Percentiles rank a stretch among this genome's conserved stretches.
phyloP scores from a whole-genome alignment of 1,284 basidiomycete genomes.

The Spongiforma sp. region DNA sequence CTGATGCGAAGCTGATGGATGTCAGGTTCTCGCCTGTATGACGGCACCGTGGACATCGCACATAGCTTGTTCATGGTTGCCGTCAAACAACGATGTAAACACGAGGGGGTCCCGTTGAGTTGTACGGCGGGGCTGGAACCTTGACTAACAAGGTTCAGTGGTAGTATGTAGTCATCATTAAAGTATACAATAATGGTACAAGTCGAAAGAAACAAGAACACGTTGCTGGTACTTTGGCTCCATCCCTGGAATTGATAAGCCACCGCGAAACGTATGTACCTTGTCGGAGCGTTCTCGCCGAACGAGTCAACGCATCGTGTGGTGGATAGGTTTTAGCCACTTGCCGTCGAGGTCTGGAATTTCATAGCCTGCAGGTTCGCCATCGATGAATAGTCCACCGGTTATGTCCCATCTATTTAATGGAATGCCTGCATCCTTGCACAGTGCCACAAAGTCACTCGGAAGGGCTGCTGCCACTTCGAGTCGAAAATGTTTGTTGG shows the following conservation, averaged over 20 bases:
- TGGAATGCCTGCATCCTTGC: slow-evolving; percentile 47
- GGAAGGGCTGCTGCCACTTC: slow-evolving; percentile 60
- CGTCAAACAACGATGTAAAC: slow-evolving; percentile 35
- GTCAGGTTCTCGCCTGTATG: slow-evolving; percentile 14
- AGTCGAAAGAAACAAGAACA: slow-evolving; percentile 20
- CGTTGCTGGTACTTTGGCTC: slow-evolving; percentile 14
- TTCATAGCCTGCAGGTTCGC: slow-evolving; percentile 37
- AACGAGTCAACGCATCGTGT: slow-evolving; percentile 15
- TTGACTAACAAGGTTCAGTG: slow-evolving; percentile 29
- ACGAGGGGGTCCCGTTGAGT: slow-evolving; percentile 27
- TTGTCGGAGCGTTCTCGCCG: slow-evolving; percentile 7
- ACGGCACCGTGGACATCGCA: slow-evolving; percentile 23
- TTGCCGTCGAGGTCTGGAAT: slow-evolving; percentile 47
- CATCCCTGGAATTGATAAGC: slow-evolving; percentile 15
- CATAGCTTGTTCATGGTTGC: slow-evolving; percentile 29
- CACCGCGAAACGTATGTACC: neutral
- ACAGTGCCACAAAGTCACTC: slow-evolving; percentile 52
- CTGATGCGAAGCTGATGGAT: slow-evolving; percentile 16
- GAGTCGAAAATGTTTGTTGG: slow-evolving; percentile 52
- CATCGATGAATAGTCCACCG: slow-evolving; percentile 56
- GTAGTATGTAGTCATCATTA: slow-evolving; percentile 20
- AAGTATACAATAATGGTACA: slow-evolving; percentile 19
- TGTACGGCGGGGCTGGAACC: slow-evolving; percentile 27
- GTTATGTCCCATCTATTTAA: slow-evolving; percentile 40
- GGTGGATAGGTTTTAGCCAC: slow-evolving; percentile 40